A percentile compares a stretch with the other conserved stretches of the same genome.
Conservation (phyloP, 352 stramenopile species). For the Phytophthora idaei region DNA sequence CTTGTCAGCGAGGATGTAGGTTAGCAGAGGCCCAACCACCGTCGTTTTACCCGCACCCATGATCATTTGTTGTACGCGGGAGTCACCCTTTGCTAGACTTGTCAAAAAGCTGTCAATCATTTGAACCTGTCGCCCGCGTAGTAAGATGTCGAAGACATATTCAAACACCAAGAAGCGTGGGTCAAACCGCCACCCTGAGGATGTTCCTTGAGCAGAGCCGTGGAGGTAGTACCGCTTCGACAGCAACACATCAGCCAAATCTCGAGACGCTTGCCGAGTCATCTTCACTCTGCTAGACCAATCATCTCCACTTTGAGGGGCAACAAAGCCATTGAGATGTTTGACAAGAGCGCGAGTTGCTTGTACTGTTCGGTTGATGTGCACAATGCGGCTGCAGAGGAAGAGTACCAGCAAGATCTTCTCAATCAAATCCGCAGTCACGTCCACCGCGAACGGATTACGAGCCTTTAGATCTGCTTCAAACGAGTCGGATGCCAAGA, state of each 20-base stretch:
- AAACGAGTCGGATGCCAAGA: constrained; percentile 67
- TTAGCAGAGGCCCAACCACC: constrained; percentile 98
- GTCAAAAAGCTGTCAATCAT: constrained; percentile 98
- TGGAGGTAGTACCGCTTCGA: constrained; percentile 81
- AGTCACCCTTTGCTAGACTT: constrained; percentile 79
- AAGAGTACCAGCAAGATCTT: constrained; percentile 69
- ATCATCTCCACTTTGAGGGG: constrained; percentile 13
- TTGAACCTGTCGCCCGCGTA: constrained; percentile 98
- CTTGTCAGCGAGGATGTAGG: constrained; percentile 97
- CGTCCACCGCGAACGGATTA: constrained; percentile 65
- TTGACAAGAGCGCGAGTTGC: constrained; percentile 43
- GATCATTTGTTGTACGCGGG: constrained; percentile 98
- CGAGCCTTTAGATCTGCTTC: constrained; percentile 61
- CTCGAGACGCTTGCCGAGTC: constrained; percentile 81
- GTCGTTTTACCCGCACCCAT: constrained; percentile 99
- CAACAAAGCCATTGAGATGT: constrained; percentile 20
- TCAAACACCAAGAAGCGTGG: constrained; percentile 99
- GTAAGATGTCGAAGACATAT: constrained; percentile 98
- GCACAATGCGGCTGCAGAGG: constrained; percentile 82
- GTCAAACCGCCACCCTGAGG: constrained; percentile 90
- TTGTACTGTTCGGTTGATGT: constrained; percentile 81
- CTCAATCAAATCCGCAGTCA: constrained; percentile 44
- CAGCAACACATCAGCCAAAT: constrained; percentile 75
- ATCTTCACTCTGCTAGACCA: constrained; percentile 57
- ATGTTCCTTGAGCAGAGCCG: constrained; percentile 5